Evolutionary conservation across 352 stramenopile species (phyloP).

Genomic region (Globisporangium parvum): DNA sequence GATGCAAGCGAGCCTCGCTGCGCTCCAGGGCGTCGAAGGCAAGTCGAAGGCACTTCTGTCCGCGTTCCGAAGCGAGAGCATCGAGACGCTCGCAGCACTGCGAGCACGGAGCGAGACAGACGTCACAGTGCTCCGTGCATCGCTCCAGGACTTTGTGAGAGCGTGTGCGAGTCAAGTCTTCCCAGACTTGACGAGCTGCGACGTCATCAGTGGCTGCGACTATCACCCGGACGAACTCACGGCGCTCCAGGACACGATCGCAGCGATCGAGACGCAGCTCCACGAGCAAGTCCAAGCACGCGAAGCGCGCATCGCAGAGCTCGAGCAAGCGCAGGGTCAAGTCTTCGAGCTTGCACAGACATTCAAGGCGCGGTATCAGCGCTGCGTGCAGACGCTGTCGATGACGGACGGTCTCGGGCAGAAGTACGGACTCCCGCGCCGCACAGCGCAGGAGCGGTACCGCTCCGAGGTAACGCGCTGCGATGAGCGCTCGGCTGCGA

Average conservation of each 20-base stretch:
- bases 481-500: slow-evolving; percentile 52
- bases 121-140: slow-evolving; percentile 21
- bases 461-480: slow-evolving; percentile 78
- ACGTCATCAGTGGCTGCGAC: slow-evolving; percentile 72
- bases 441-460: slow-evolving; percentile 79
- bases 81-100: slow-evolving; percentile 22
- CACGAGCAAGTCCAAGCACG: slow-evolving; percentile 26
- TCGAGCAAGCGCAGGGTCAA: slow-evolving; percentile 26
- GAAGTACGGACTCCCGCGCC: slow-evolving; percentile 83
- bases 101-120: slow-evolving; percentile 24
- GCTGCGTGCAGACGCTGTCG: slow-evolving; percentile 71
- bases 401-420: slow-evolving; percentile 87
- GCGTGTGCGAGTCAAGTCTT: slow-evolving; percentile 51
- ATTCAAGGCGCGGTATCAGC: slow-evolving; percentile 70
- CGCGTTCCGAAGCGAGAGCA: slow-evolving; percentile 31
- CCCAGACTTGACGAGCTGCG: slow-evolving; percentile 45
- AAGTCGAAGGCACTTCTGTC: slow-evolving; percentile 67
- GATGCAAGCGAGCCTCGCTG: slow-evolving; percentile 68
- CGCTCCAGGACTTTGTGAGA: slow-evolving; percentile 47
- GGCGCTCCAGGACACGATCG: slow-evolving; percentile 31
- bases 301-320: slow-evolving; percentile 26
- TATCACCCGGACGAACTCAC: slow-evolving; percentile 79
- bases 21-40: slow-evolving; percentile 80
- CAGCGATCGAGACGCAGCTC: slow-evolving; percentile 31
- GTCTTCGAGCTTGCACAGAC: slow-evolving; percentile 25